Conservation (phyloP, 139 green algal genomes). For the Chlamydomonas sp. region DNA sequence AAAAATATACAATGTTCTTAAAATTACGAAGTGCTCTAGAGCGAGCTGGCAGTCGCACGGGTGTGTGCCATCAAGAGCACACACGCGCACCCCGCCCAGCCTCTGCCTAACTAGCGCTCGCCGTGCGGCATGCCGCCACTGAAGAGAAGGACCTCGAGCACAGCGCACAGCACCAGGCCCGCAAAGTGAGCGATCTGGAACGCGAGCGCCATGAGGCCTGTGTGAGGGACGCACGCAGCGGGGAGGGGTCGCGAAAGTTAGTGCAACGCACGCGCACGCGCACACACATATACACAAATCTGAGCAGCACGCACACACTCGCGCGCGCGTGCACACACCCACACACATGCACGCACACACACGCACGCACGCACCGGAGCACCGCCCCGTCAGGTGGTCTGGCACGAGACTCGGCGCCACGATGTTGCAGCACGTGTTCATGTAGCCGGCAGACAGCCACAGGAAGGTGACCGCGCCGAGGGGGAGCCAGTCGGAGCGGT, state of each 20-base stretch:
- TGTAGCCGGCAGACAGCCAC: conserved; percentile 32
- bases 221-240: neutral
- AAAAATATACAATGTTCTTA: no score
- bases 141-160: conserved; percentile 37
- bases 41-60: no score
- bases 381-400: conserved; percentile 29
- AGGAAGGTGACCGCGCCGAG: conserved; percentile 34
- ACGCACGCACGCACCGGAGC: conserved; percentile 40
- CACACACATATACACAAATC: neutral
- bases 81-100: no score
- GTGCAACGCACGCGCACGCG: neutral
- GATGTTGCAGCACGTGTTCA: conserved; percentile 42
- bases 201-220: neutral
- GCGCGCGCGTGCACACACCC: neutral
- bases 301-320: neutral
- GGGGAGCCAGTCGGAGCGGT: conserved; percentile 41
- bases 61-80: no score
- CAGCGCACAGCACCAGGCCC: conserved; percentile 40
- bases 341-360: neutral
- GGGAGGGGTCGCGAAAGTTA: neutral
- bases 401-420: conserved; percentile 43
- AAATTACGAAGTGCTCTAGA: no score
- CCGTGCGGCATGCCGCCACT: no score
- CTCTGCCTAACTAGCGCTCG: no score
- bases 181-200: conserved; percentile 37